A percentile compares a stretch with the other conserved stretches of the same genome.
phyloP scores from a whole-genome alignment of 2,329 filamentous ascomycete species.

The Fusarium chlamydosporum region DNA sequence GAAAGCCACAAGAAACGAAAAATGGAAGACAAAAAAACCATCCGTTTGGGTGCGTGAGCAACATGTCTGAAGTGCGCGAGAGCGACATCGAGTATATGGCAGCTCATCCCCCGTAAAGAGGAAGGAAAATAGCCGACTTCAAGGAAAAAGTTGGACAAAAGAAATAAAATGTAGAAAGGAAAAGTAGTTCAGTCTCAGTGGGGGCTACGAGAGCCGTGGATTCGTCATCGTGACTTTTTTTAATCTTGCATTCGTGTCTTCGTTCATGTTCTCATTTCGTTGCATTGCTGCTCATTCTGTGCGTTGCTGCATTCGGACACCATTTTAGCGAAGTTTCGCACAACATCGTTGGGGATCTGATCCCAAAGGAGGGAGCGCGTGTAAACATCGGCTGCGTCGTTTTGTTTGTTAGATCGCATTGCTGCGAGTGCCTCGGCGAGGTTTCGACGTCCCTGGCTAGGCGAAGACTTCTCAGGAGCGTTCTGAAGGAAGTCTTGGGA shows the following conservation, averaged over 20 bases:
- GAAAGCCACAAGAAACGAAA: slow-evolving; percentile 53
- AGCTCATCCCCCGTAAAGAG: slow-evolving; percentile 46
- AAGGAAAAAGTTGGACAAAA: slow-evolving; percentile 44
- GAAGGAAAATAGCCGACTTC: slow-evolving; percentile 47
- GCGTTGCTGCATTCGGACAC: slow-evolving; percentile 79
- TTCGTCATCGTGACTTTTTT: slow-evolving; percentile 57
- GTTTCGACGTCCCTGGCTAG: slow-evolving; percentile 76
- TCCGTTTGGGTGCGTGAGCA: slow-evolving; percentile 65
- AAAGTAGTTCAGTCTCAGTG: slow-evolving; percentile 26
- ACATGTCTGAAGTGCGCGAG: slow-evolving; percentile 59
- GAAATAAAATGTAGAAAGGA: slow-evolving; percentile 31
- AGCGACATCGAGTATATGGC: slow-evolving; percentile 53
- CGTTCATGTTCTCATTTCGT: slow-evolving; percentile 59
- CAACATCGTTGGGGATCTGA: slow-evolving; percentile 91
- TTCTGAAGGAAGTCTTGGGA: slow-evolving; percentile 77
- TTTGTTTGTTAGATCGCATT: slow-evolving; percentile 81
- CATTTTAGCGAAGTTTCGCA: slow-evolving; percentile 92
- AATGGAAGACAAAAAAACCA: slow-evolving; percentile 54
- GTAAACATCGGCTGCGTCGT: slow-evolving; percentile 85
- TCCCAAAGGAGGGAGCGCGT: slow-evolving; percentile 94
- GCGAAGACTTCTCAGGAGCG: slow-evolving; percentile 64
- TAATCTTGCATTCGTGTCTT: slow-evolving; percentile 50
- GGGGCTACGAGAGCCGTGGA: slow-evolving; percentile 39
- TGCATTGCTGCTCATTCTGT: slow-evolving; percentile 60
- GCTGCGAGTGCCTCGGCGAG: slow-evolving; percentile 84